Conservation (phyloP, 371 early-diverging fungal species). For the Rhizopus microsporus region DNA sequence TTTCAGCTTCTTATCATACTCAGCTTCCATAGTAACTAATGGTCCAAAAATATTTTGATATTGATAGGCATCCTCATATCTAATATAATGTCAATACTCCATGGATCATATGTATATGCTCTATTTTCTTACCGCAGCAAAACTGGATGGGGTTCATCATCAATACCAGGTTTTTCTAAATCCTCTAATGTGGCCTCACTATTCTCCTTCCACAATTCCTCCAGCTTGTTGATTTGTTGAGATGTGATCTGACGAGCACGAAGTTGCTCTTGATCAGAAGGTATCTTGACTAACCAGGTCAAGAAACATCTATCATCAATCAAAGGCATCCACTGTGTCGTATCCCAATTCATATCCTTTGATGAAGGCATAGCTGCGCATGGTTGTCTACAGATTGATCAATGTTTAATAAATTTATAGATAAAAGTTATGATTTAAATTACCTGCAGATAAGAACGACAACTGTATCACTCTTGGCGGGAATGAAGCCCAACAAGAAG, state of each 20-base stretch:
- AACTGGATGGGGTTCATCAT: constrained; percentile 86
- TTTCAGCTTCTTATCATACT: constrained; percentile 92
- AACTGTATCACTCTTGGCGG: constrained; percentile 96
- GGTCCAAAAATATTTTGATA: constrained; percentile 97
- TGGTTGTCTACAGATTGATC: constrained; percentile 68
- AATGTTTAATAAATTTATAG: background rate
- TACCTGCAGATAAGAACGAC: constrained; percentile 96
- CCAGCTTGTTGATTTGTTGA: constrained; percentile 84
- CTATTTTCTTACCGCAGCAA: constrained; percentile 57
- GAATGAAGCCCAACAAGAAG: constrained; percentile 96
- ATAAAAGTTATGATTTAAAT: constrained; percentile 3
- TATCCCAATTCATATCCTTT: constrained; percentile 96
- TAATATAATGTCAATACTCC: constrained; percentile 19
- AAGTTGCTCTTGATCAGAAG: constrained; percentile 84
- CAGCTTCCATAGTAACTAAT: constrained; percentile 95
- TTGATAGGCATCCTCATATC: constrained; percentile 96
- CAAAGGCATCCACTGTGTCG: constrained; percentile 94
- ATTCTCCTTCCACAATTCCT: constrained; percentile 92
- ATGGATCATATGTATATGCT: background rate
- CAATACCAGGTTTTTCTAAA: constrained; percentile 80
- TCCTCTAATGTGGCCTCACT: constrained; percentile 79
- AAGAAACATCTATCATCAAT: constrained; percentile 94
- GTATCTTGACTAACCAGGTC: constrained; percentile 93
- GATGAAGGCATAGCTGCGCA: constrained; percentile 88
- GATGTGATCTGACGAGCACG: constrained; percentile 85